Conservation (phyloP, 2,329 filamentous ascomycete genomes). For the Periconia sp. region DNA sequence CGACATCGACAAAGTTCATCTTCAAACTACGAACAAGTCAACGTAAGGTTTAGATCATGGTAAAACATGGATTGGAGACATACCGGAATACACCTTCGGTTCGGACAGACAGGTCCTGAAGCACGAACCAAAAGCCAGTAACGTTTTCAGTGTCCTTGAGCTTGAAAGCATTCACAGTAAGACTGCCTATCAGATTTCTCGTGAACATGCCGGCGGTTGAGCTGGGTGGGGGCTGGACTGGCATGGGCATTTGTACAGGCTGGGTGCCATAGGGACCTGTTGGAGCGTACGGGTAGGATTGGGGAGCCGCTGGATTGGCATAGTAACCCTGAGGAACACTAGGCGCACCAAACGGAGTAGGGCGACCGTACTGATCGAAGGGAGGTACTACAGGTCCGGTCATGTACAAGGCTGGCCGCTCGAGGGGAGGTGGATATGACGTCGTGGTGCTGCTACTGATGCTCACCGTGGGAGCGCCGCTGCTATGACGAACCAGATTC, state of each 20-base stretch:
- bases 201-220: conserved; percentile 84
- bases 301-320: conserved; percentile 12
- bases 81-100: conserved; percentile 91
- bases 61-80: conserved; percentile 20
- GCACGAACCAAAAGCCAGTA: conserved; percentile 92
- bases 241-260: conserved; percentile 15
- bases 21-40: conserved; percentile 54
- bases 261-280: conserved; percentile 6
- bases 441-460: conserved; percentile 80
- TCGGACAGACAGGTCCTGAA: conserved; percentile 91
- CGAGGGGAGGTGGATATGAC: conserved; percentile 65
- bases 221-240: conserved; percentile 35
- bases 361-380: conserved; percentile 45
- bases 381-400: conserved; percentile 14
- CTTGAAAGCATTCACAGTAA: conserved; percentile 84
- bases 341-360: conserved; percentile 10
- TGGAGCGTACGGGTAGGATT: conserved; percentile 6
- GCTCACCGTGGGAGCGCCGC: conserved; percentile 64
- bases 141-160: conserved; percentile 77
- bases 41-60: neutral
- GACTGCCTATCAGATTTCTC: conserved; percentile 88
- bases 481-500: conserved; percentile 68
- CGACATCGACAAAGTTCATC: conserved; percentile 84
- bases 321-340: conserved; percentile 19
- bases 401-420: conserved; percentile 32